Conservation (phyloP, 78 protist genomes). For the Protostelium mycophagum region DNA sequence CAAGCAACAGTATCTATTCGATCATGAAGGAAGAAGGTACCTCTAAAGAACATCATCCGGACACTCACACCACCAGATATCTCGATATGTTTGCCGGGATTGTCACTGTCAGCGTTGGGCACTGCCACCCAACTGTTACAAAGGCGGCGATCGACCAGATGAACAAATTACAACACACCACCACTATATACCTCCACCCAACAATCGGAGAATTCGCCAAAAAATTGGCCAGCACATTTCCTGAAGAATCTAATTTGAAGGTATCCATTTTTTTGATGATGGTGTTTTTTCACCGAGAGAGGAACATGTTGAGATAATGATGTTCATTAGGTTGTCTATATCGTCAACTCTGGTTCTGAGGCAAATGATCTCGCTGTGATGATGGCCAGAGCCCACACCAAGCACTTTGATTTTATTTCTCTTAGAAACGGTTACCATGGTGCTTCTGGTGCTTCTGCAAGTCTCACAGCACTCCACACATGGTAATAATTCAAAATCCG, state of each 20-base stretch:
- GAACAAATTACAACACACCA: background rate
- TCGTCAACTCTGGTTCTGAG: conserved; percentile 82
- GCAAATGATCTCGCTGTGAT: conserved; percentile 87
- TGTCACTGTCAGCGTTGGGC: conserved; percentile 16
- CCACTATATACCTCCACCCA: background rate
- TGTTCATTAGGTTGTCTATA: background rate
- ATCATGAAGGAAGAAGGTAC: background rate
- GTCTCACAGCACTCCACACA: conserved; percentile 16
- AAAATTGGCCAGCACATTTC: background rate
- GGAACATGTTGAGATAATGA: background rate
- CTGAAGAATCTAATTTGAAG: conserved; percentile 1
- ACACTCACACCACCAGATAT: background rate
- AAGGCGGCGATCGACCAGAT: conserved; percentile 4
- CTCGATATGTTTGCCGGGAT: conserved; percentile 1
- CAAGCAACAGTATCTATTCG: background rate
- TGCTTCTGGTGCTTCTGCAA: conserved; percentile 10
- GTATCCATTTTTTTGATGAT: background rate
- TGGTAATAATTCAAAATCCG: background rate
- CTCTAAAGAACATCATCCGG: background rate
- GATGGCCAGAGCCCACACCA: conserved; percentile 61
- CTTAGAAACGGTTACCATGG: conserved; percentile 81
- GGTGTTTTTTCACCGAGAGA: no score
- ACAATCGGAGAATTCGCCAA: background rate
- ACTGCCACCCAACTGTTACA: conserved; percentile 1
- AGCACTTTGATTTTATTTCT: conserved; percentile 3